Percentiles rank a stretch among this genome's conserved stretches.
phyloP scores from a whole-genome alignment of 768 basidiomycete species.

The Roridomyces roridus region DNA sequence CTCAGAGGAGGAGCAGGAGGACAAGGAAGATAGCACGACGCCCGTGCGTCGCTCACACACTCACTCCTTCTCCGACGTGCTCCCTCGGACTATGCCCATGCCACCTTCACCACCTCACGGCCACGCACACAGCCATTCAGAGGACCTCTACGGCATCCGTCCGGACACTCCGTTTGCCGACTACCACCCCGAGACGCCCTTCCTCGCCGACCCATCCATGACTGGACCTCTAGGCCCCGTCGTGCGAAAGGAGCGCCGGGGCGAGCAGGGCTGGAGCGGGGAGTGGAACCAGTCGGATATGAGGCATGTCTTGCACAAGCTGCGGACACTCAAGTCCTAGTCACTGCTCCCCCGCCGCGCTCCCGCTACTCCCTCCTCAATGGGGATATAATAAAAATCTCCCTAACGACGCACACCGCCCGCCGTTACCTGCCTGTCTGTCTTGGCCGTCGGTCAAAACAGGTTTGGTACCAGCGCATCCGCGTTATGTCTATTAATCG shows the following conservation, averaged over 20 bases:
- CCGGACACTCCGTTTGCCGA: neutral
- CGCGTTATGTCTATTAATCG: no score
- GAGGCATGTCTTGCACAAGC: conserved; percentile 32
- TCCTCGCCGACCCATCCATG: neutral
- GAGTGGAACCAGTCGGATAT: conserved; percentile 35
- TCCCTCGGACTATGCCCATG: conserved; percentile 4
- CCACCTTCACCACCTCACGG: neutral
- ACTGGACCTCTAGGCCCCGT: neutral
- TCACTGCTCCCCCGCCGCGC: no score
- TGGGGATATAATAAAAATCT: no score
- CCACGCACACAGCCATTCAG: conserved; percentile 2
- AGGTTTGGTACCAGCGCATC: no score
- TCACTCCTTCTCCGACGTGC: conserved; percentile 4
- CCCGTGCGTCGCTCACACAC: conserved; percentile 3
- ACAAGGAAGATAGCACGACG: neutral
- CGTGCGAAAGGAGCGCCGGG: conserved; percentile 34
- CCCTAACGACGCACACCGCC: no score
- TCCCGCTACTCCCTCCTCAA: no score
- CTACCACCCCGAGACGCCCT: neutral
- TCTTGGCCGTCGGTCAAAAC: no score
- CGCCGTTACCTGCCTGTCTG: no score
- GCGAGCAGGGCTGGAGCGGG: conserved; percentile 33
- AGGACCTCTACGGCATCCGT: neutral
- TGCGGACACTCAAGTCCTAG: conserved; percentile 20
- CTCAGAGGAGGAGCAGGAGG: conserved; percentile 2